Evolutionary conservation across 805 yeast species (phyloP), one percentile per base, ranked within the genome.

Genomic region (Hanseniaspora mollemarum): DNA sequence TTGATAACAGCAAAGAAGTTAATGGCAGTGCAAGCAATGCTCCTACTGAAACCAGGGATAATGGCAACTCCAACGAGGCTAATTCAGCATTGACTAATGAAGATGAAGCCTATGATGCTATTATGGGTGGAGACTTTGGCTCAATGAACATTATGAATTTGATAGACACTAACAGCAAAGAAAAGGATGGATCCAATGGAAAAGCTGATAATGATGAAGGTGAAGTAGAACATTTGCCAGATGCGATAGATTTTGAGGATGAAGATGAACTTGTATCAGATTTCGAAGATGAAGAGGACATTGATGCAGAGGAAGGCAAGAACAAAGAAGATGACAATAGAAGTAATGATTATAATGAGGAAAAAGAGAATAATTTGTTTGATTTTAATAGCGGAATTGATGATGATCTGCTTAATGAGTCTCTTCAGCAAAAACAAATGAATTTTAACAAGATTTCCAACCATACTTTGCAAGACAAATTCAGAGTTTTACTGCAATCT

Each of bases 201-300:
- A 35, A 35, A 35, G 44, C 21, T 22, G 60, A 61, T 8, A 33
- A 44, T 22, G 73, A 70, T 6, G 74, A 68, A 29, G 80, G 76
- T 18, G 68, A 55, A 18, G 75, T 64, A 68, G 73, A 74, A 50
- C 97, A 88, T 64, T 88, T 92, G 1, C 95, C 78, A 6, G 90
- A 88, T 63, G 98, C 98, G 9, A 71, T 87, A 29, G 97, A 90
- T 64, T 90, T 84, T 62, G 96, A 86, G 60, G 95, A 86, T 62
- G 94, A 85, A 59, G 96, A 88, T 57, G 96, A 88, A 64, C 69
- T 88, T 44, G 96, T 96, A 0, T 96, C 88, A 22, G 96, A 88
- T 42, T 42, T 40, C 41, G 94, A 85, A 19, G 54, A 46, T 13
- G 40, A 53, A 9, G 56, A 49, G 2, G 53, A 46, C 5, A 62